phyloP scores from a whole-genome alignment of 148 eudicot genomes.

The Rhododendron williamsianum region DNA sequence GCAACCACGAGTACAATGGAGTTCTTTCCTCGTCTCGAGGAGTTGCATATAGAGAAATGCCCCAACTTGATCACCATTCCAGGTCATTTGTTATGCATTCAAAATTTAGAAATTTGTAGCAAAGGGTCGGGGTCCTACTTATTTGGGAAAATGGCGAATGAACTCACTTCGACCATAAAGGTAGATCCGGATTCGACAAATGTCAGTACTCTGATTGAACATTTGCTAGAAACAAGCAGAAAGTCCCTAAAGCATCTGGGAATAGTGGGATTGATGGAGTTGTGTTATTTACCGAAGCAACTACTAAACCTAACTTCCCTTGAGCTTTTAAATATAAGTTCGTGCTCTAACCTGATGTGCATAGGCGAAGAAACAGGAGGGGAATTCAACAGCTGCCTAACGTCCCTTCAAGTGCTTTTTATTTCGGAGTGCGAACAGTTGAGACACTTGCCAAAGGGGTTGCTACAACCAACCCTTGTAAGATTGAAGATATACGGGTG shows the following conservation, averaged over 20 bases:
- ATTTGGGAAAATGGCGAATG: too few species aligned
- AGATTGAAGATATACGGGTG: too few species aligned
- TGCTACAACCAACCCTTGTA: too few species aligned
- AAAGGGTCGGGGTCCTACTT: not conserved
- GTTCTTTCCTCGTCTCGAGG: not conserved
- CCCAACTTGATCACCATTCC: not conserved
- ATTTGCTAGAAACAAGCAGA: not conserved
- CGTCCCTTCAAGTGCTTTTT: not conserved
- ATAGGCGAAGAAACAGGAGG: not conserved
- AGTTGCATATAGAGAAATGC: not conserved
- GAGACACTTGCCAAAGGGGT: too few species aligned
- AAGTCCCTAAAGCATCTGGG: not conserved
- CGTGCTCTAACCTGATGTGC: accelerated
- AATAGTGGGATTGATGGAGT: accelerated
- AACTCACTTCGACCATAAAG: not conserved
- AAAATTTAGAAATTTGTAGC: accelerated
- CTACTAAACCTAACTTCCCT: not conserved
- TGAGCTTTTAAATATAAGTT: accelerated
- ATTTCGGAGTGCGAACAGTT: too few species aligned
- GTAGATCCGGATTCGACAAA: not conserved
- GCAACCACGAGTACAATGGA: not conserved
- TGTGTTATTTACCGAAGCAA: not conserved
- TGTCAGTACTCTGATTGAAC: not conserved
- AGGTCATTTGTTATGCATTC: not conserved
- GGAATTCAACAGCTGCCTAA: not conserved